Base-by-base conservation (phyloP, 306 rosid genomes). In the Parietaria judaica region DNA sequence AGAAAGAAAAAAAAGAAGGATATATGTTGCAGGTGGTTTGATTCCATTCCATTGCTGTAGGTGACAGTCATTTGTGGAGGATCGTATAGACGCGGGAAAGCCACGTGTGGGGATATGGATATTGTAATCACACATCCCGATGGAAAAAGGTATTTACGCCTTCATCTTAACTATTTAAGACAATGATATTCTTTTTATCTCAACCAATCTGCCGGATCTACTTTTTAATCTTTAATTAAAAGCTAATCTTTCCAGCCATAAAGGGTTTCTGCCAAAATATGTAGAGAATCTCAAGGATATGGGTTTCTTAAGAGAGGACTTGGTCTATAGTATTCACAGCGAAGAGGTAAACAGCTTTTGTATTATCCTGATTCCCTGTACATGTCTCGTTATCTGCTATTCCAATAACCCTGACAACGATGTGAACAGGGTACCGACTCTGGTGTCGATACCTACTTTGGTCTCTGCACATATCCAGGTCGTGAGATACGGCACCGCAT, bases 61-160 rank as follows among this genome's bases (percentile, higher is more conserved):
- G 84, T 80, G 71, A 67, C 60, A 38, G 74, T 92, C 53, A 58
- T 85, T 55, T 92, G 98, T 71, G 98, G 98, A 60, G 96, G 98
- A 71, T 92, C 98, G 66, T 92, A 68, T 74, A 80, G 96, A 68
- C 92, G 96, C 16, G 95, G 98, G 56, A 92, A 86, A 81, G 80
- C 95, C 61, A 81, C 88, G 41, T 92, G 96, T 66, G 98, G 98
- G 53, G 98, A 92, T 81, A 77, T 92, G 75, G 98, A 92, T 72
- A 68, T 92, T 74, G 64, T 92, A 72, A 74, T 88, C 53, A 92
- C 96, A 36, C 96, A 92, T 77, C 95, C 95, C 50, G 95, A 92
- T 84, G 96, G 95, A 66, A 75, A 54, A 63, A 88, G 98, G 98
- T 88, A 60, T 23, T 36, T 50, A 55, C 41, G 60, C 15, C 50